A percentile compares a stretch with the other conserved stretches of the same genome.
Conservation (phyloP, 371 early-diverging fungal species). For the Mortierella sp. region DNA sequence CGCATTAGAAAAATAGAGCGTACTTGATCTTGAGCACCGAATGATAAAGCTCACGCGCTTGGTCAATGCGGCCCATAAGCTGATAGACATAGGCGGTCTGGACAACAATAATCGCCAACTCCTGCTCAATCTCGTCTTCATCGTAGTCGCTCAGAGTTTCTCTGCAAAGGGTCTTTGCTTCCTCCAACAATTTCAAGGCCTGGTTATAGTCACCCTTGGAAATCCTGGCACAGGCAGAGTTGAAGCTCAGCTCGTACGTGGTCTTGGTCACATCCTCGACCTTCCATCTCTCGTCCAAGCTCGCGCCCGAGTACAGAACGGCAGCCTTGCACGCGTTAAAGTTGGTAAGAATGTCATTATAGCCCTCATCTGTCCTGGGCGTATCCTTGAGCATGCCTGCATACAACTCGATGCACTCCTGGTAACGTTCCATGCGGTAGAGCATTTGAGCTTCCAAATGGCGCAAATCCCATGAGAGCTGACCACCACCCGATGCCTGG, state of each 20-base stretch:
- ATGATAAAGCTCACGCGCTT: slow-evolving; percentile 75
- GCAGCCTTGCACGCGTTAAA: slow-evolving; percentile 76
- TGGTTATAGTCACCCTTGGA: slow-evolving; percentile 64
- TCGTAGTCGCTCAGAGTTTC: slow-evolving; percentile 63
- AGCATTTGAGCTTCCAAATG: slow-evolving; percentile 82
- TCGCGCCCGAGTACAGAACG: slow-evolving; percentile 59
- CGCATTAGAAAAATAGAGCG: too few species aligned
- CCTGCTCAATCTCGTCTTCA: slow-evolving; percentile 77
- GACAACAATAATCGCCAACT: slow-evolving; percentile 73
- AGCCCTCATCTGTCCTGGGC: slow-evolving; percentile 58
- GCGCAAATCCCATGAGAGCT: slow-evolving; percentile 54
- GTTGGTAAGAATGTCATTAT: slow-evolving; percentile 66
- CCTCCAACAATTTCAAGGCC: slow-evolving; percentile 45
- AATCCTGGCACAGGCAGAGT: slow-evolving; percentile 72
- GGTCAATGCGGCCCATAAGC: slow-evolving; percentile 63
- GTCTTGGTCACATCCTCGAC: slow-evolving; percentile 50
- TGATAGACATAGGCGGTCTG: slow-evolving; percentile 84
- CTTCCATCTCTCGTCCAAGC: slow-evolving; percentile 36
- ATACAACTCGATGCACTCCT: slow-evolving; percentile 60
- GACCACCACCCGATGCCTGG: slow-evolving; percentile 21
- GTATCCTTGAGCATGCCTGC: slow-evolving; percentile 60
- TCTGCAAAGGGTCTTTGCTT: slow-evolving; percentile 68
- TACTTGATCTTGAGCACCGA: slow-evolving; percentile 72
- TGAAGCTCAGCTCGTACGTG: slow-evolving; percentile 78
- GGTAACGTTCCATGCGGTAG: slow-evolving; percentile 46